Conservation (phyloP, 2,329 filamentous ascomycete species). For the Blastomyces parvus region DNA sequence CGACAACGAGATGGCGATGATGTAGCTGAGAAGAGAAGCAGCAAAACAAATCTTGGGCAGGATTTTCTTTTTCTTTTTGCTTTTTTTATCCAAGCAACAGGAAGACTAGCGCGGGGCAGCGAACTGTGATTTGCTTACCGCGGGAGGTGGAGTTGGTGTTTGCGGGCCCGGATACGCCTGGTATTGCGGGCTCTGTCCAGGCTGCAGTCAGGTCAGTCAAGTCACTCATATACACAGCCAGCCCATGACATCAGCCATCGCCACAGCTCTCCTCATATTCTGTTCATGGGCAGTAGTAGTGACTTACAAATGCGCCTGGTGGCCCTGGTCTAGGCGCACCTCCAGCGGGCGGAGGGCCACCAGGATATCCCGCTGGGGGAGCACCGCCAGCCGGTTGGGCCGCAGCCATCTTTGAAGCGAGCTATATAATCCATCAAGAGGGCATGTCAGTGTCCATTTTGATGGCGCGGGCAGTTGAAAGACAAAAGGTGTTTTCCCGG, state of each 20-base stretch:
- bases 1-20: constrained; percentile 6
- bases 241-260: too few relatives aligned
- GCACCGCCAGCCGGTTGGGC: constrained; percentile 27
- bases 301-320: constrained; percentile 47
- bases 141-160: constrained; percentile 20
- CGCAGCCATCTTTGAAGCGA: constrained; percentile 30
- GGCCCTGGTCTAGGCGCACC: constrained; percentile 29
- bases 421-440: constrained; percentile 16
- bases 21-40: constrained; percentile 26
- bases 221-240: not conserved
- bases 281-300: not conserved
- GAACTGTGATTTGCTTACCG: constrained; percentile 28
- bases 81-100: not conserved
- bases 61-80: not conserved
- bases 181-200: constrained; percentile 41
- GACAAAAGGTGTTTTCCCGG: not conserved
- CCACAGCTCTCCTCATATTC: not conserved
- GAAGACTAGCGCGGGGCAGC: constrained; percentile 9
- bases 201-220: constrained; percentile 21
- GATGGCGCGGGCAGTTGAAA: constrained; percentile 8
- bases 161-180: constrained; percentile 45
- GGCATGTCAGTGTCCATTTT: constrained; percentile 7
- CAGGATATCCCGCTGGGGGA: constrained; percentile 31
- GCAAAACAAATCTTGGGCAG: constrained; percentile 1
- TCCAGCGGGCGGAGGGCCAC: constrained; percentile 28